These are phyloP conservation scores for Rhizopogon vesiculosus DNA, from an alignment of 768 basidiomycete genomes.

Conservation along the genomic window DNA sequence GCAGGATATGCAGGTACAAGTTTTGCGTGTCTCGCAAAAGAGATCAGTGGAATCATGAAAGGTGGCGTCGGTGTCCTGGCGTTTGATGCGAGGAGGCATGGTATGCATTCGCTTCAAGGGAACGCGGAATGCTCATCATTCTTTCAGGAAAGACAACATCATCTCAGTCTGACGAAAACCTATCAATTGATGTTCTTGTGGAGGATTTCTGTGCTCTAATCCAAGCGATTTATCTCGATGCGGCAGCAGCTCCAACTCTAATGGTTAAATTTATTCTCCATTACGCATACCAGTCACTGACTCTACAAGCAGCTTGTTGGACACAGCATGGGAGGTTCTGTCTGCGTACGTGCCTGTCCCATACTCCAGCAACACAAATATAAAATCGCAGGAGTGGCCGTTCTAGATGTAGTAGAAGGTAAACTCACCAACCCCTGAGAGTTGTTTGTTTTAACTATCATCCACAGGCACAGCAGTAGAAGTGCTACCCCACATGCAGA, in stretches of 20 bases:
- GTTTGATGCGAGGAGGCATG: conserved; percentile 84
- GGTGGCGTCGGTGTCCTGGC: conserved; percentile 80
- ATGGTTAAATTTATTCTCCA: conserved; percentile 45
- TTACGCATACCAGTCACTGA: background rate
- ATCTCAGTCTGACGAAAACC: conserved; percentile 21
- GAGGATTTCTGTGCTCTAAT: conserved; percentile 73
- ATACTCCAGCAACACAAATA: conserved; percentile 64
- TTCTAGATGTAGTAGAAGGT: conserved; percentile 92
- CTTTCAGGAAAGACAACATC: conserved; percentile 21
- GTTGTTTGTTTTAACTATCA: background rate
- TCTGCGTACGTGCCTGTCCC: conserved; percentile 69
- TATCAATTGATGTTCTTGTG: conserved; percentile 70
- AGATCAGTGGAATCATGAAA: conserved; percentile 52
- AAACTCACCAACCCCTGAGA: conserved; percentile 1
- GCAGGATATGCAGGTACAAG: conserved; percentile 88
- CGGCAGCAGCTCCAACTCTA: conserved; percentile 59
- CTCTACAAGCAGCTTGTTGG: conserved; percentile 64
- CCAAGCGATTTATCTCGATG: conserved; percentile 63
- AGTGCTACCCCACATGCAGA: conserved; percentile 89
- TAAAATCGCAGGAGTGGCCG: conserved; percentile 69
- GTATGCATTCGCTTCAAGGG: conserved; percentile 37
- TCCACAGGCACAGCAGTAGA: conserved; percentile 83
- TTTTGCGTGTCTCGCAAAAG: conserved; percentile 89
- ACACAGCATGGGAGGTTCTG: conserved; percentile 96
- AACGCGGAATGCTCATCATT: background rate